A percentile compares a stretch with the other conserved stretches of the same genome.
phyloP scores from a whole-genome alignment of 768 basidiomycete genomes.

The Psilocybe tampanensis region DNA sequence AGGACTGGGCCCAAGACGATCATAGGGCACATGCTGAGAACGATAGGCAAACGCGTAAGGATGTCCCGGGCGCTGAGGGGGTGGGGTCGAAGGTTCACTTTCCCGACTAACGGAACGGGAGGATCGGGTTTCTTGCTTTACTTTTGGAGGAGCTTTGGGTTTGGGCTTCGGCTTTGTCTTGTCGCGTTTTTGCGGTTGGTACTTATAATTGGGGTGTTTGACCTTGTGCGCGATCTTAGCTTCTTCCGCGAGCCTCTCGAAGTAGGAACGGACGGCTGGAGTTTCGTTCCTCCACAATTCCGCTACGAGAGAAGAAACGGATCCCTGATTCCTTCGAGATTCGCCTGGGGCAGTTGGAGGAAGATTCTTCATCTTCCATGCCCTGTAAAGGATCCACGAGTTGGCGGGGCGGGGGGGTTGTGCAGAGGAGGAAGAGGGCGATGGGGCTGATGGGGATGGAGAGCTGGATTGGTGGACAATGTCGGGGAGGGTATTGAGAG shows the following conservation, averaged over 20 bases:
- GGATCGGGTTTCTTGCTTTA: not conserved
- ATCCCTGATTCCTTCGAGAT: slow-evolving; percentile 53
- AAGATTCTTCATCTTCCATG: slow-evolving; percentile 52
- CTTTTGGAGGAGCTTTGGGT: not conserved
- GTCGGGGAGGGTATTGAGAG: not conserved
- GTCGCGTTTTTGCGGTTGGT: slow-evolving; percentile 56
- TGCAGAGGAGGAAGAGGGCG: slow-evolving; percentile 3
- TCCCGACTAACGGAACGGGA: not conserved
- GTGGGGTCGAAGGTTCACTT: not conserved
- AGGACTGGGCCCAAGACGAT: slow-evolving; percentile 50
- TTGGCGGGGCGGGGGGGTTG: slow-evolving; percentile 72
- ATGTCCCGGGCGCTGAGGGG: not conserved
- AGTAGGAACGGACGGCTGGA: slow-evolving; percentile 46
- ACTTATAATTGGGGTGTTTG: slow-evolving; percentile 60
- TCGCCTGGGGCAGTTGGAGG: slow-evolving; percentile 33
- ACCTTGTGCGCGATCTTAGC: slow-evolving; percentile 53
- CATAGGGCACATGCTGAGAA: slow-evolving; percentile 30
- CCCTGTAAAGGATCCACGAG: slow-evolving; percentile 83
- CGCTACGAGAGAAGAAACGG: slow-evolving; percentile 66
- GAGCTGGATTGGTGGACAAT: no score
- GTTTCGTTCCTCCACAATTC: slow-evolving; percentile 64
- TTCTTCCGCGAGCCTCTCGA: slow-evolving; percentile 54
- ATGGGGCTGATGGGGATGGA: slow-evolving; percentile 9
- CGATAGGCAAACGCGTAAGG: not conserved
- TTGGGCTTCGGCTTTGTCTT: slow-evolving; percentile 37